These are phyloP conservation scores for Dipodascopsis uninucleata DNA, from an alignment of 805 yeast genomes.

Conservation along the genomic window DNA sequence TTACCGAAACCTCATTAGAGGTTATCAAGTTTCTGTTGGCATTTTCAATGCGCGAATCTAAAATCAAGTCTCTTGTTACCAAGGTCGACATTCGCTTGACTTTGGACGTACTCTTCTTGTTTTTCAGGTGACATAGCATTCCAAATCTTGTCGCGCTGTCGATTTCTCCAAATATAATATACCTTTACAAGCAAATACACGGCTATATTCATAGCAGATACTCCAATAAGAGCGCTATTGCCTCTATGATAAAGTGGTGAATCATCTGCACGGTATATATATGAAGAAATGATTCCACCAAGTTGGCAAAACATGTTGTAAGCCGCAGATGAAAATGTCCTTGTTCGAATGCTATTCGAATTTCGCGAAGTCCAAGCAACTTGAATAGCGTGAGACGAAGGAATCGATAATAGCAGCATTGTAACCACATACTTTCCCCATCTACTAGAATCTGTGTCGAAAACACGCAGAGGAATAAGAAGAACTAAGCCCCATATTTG, in stretches of 20 bases:
- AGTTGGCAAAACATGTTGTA: constrained; percentile 62
- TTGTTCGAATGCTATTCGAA: constrained; percentile 54
- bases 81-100: constrained; percentile 42
- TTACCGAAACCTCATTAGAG: no score
- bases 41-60: constrained; percentile 35
- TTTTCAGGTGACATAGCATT: constrained; percentile 47
- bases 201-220: constrained; percentile 4
- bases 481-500: constrained; percentile 9
- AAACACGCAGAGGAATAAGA: constrained; percentile 28
- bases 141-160: constrained; percentile 48
- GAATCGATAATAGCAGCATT: constrained; percentile 35
- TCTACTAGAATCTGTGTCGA: constrained; percentile 8
- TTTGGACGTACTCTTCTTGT: constrained; percentile 44
- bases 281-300: constrained; percentile 50
- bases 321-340: constrained; percentile 63
- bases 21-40: no score
- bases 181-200: background rate
- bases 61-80: constrained; percentile 60
- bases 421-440: constrained; percentile 14
- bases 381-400: constrained; percentile 45
- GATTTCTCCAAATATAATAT: constrained; percentile 5
- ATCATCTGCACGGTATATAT: constrained; percentile 55
- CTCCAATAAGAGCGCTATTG: constrained; percentile 34
- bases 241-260: constrained; percentile 58
- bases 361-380: constrained; percentile 60